Base-by-base conservation (phyloP, 768 basidiomycete species). In the Russula brevipes region DNA sequence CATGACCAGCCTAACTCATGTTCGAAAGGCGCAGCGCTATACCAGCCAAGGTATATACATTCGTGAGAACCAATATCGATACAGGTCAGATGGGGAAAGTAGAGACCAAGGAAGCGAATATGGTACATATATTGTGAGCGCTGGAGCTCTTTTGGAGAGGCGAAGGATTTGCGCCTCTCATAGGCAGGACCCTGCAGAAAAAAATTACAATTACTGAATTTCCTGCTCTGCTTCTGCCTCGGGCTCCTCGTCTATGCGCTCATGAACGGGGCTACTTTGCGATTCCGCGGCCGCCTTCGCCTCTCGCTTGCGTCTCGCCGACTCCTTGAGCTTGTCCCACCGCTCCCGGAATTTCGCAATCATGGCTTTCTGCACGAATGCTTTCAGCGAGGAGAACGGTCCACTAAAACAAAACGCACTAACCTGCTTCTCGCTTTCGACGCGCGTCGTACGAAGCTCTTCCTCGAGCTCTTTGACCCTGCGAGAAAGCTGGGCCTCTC, bases 271-370 rank as follows among this genome's bases (percentile, higher is more conserved):
- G 4, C 70, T 70, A 17, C 75, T 77, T 24, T 79, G 81, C 17
- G 80, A 79, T 9, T 81, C 82, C 2, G 79, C 82, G 57, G 84
- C 85, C 14, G 76, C 79, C 68, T 81, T 82, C 55, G 85, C 86
- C 70, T 89, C 88, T 72, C 91, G 89, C 76, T 93, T 92, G 64
- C 88, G 84, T 73, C 86, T 91, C 8, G 90, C 88, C 33, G 88
- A 88, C 70, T 94, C 92, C 72, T 94, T 94, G 60, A 94, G 77
- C 73, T 91, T 92, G 72, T 90, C 89, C 91, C 91, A 94, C 45
- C 89, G 81, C 74, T 93, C 91, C 33, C 88, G 83, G 74, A 89
- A 93, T 69, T 88, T 87, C 24, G 80, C 78, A 66, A 92, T 91
- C 82, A 91, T 88, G 11, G 83, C 78, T 85, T 87, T 89, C 91